A percentile compares a stretch with the other conserved stretches of the same genome.
Conservation (phyloP, 2,329 filamentous ascomycete genomes). For the Emydomyces testavorans region DNA sequence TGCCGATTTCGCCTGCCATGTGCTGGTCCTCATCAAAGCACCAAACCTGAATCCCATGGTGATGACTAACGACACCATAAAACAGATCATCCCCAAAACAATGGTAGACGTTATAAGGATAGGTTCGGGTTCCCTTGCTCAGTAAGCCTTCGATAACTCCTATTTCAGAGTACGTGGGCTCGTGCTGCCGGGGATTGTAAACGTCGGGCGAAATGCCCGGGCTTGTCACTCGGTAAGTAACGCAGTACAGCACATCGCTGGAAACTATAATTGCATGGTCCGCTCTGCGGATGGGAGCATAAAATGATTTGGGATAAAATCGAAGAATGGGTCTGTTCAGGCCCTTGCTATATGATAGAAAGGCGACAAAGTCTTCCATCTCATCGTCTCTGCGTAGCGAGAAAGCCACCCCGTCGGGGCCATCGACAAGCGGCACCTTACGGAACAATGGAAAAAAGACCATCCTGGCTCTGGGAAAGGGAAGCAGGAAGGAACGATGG, state of each 20-base stretch:
- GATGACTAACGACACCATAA: slow-evolving; percentile 16
- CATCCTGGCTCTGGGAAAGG: not conserved
- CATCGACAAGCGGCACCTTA: not conserved
- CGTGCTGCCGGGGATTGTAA: too few species aligned
- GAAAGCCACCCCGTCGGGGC: not conserved
- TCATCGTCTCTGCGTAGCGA: not conserved
- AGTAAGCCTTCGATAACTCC: not conserved
- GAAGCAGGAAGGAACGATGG: not conserved
- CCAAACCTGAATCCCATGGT: slow-evolving; percentile 18
- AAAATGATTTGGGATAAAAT: not conserved
- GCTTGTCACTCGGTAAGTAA: too few species aligned
- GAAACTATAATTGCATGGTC: not conserved
- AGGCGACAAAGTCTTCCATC: not conserved
- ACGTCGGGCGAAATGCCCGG: too few species aligned
- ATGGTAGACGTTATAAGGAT: not conserved
- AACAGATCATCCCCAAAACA: slow-evolving; percentile 18
- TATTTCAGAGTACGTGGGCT: too few species aligned
- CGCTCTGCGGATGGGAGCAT: not conserved
- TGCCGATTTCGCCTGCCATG: not conserved
- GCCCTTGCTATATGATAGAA: not conserved
- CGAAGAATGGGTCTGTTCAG: not conserved
- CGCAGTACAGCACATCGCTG: not conserved
- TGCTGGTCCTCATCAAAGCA: slow-evolving; percentile 18
- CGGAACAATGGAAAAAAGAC: not conserved
- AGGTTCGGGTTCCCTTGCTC: too few species aligned